These are phyloP conservation scores for Curvularia hawaiiensis DNA, from an alignment of 2,329 filamentous ascomycete genomes.

Conservation along the genomic window DNA sequence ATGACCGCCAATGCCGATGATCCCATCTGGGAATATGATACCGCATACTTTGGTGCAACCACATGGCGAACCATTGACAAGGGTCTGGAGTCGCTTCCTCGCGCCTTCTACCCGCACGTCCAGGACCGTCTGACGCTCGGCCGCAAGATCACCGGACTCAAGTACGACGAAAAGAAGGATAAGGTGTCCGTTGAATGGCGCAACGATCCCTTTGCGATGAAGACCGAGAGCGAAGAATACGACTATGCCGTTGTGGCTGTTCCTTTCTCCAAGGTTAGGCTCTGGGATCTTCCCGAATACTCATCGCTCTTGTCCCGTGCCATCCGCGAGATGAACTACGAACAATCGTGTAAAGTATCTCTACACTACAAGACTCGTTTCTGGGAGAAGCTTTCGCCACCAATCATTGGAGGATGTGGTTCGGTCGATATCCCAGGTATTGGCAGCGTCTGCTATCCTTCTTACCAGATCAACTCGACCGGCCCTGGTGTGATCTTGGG, in stretches of 20 bases:
- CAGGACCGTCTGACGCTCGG: constrained; percentile 62
- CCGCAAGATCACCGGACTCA: constrained; percentile 62
- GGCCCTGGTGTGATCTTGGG: constrained; percentile 67
- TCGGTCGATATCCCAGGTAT: constrained; percentile 66
- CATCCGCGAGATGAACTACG: constrained; percentile 57
- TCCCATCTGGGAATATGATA: constrained; percentile 57
- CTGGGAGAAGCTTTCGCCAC: constrained; percentile 59
- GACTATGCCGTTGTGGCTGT: constrained; percentile 71
- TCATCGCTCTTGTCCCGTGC: constrained; percentile 57
- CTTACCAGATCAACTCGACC: constrained; percentile 68
- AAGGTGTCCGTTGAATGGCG: constrained; percentile 66
- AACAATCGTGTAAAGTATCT: constrained; percentile 62
- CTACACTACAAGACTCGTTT: constrained; percentile 71
- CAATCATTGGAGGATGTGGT: constrained; percentile 69
- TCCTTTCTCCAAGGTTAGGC: constrained; percentile 68
- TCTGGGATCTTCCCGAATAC: constrained; percentile 64
- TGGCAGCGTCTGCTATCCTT: constrained; percentile 68
- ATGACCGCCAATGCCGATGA: constrained; percentile 47
- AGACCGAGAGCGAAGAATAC: constrained; percentile 57
- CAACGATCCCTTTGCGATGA: constrained; percentile 50
- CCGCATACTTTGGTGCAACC: constrained; percentile 63
- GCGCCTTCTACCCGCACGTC: constrained; percentile 67
- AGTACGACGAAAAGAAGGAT: constrained; percentile 56
- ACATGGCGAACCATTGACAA: constrained; percentile 70
- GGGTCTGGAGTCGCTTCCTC: constrained; percentile 63